Percentiles rank a stretch among this genome's conserved stretches.
Evolutionary conservation across 2,329 filamentous ascomycete species (phyloP).

Genomic region (Colletotrichum sublineola): DNA sequence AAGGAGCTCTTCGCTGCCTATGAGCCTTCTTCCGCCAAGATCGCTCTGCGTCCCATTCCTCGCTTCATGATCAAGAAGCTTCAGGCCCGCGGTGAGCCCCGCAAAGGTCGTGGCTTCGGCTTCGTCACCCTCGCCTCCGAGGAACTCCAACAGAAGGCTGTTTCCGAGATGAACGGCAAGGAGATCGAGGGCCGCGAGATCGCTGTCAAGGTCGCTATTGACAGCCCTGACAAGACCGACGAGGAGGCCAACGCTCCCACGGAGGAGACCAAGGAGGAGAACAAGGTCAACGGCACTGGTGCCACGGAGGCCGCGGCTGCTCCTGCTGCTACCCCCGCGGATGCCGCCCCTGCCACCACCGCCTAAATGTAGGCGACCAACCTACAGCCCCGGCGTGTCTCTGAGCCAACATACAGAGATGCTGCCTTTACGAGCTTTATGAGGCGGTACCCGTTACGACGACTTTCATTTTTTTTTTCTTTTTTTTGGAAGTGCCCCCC

Average conservation of each 20-base stretch:
- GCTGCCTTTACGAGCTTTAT: slow-evolving; percentile 40
- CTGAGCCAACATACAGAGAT: slow-evolving; percentile 18
- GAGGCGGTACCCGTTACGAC: slow-evolving; percentile 43
- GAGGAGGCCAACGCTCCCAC: slow-evolving; percentile 80
- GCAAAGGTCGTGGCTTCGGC: slow-evolving; percentile 98
- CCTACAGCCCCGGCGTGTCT: slow-evolving; percentile 29
- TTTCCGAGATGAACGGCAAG: slow-evolving; percentile 98
- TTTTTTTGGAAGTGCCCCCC: slow-evolving; percentile 39
- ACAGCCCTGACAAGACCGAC: slow-evolving; percentile 95
- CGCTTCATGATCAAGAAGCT: slow-evolving; percentile 99
- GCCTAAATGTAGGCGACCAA: slow-evolving; percentile 47
- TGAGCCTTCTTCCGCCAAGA: slow-evolving; percentile 95
- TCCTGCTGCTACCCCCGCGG: slow-evolving; percentile 44
- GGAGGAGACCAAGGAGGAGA: slow-evolving; percentile 57
- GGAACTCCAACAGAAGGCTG: slow-evolving; percentile 97
- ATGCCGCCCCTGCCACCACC: slow-evolving; percentile 45
- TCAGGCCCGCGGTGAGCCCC: slow-evolving; percentile 95
- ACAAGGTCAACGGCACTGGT: slow-evolving; percentile 59
- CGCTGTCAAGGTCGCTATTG: slow-evolving; percentile 99
- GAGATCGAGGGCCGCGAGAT: slow-evolving; percentile 99
- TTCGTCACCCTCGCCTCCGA: slow-evolving; percentile 97
- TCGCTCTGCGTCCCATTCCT: slow-evolving; percentile 96
- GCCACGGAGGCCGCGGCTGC: slow-evolving; percentile 44
- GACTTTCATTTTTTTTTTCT: slow-evolving; percentile 41
- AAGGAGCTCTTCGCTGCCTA: slow-evolving; percentile 97